Percentiles rank a stretch among this genome's conserved stretches.
phyloP scores from a whole-genome alignment of 2,329 filamentous ascomycete species.

The Proliferodiscus dingleyae region DNA sequence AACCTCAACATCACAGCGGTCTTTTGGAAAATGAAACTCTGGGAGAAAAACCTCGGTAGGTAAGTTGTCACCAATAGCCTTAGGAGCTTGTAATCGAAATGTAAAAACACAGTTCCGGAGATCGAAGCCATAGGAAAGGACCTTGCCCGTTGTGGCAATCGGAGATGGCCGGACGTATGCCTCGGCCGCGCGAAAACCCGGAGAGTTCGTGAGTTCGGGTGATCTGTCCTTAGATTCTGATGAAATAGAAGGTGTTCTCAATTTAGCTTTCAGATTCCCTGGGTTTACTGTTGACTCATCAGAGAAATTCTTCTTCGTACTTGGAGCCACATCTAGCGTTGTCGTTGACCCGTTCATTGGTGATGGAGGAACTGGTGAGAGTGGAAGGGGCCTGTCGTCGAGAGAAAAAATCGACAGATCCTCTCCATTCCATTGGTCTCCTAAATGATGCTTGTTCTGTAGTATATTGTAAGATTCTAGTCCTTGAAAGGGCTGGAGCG shows the following conservation, averaged over 20 bases:
- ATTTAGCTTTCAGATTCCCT: slow-evolving; percentile 66
- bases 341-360: slow-evolving; percentile 42
- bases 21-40: slow-evolving; percentile 84
- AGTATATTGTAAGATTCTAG: slow-evolving; percentile 16
- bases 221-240: slow-evolving; percentile 48
- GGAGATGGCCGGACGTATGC: slow-evolving; percentile 87
- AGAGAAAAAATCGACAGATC: slow-evolving; percentile 85
- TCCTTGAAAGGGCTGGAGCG: not conserved
- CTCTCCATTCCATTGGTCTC: slow-evolving; percentile 96
- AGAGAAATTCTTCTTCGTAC: slow-evolving; percentile 38
- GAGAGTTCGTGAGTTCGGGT: slow-evolving; percentile 55
- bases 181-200: slow-evolving; percentile 84
- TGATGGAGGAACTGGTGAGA: slow-evolving; percentile 45
- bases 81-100: slow-evolving; percentile 60
- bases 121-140: slow-evolving; percentile 75
- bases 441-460: slow-evolving; percentile 80
- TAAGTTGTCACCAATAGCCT: slow-evolving; percentile 53
- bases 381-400: slow-evolving; percentile 66
- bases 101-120: slow-evolving; percentile 73
- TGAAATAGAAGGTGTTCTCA: slow-evolving; percentile 64
- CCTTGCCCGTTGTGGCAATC: slow-evolving; percentile 65
- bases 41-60: slow-evolving; percentile 85
- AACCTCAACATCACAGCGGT: slow-evolving; percentile 66
- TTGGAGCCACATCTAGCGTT: slow-evolving; percentile 38
- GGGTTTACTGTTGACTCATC: slow-evolving; percentile 63